A percentile compares a stretch with the other conserved stretches of the same genome.
These are phyloP conservation scores for Zanthoxylum bungeanum DNA, from an alignment of 345 rosid species.

Conservation along the genomic window DNA sequence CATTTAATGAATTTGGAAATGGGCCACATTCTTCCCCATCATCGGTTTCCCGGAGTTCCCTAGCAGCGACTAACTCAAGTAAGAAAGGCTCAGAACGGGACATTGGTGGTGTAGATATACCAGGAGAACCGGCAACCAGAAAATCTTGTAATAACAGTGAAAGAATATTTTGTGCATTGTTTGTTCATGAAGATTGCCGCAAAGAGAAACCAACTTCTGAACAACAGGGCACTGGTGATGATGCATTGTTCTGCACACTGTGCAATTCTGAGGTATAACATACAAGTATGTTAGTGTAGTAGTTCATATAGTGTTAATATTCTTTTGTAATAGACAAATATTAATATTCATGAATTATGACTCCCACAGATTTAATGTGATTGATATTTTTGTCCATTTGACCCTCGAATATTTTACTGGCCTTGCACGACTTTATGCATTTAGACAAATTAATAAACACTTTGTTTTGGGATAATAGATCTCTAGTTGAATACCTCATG, in stretches of 20 bases:
- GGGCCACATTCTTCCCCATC: constrained; percentile 69
- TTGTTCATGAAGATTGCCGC: constrained; percentile 88
- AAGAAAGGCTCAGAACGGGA: constrained; percentile 64
- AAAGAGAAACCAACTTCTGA: constrained; percentile 49
- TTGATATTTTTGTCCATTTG: background rate
- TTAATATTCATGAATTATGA: background rate
- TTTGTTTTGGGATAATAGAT: background rate
- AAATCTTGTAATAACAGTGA: constrained; percentile 43
- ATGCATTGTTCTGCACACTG: constrained; percentile 88
- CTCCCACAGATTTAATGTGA: constrained; percentile 1
- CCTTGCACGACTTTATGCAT: background rate
- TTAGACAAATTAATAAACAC: background rate
- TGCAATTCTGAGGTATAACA: constrained; percentile 90
- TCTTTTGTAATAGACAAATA: background rate
- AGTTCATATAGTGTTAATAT: background rate
- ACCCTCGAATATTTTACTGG: background rate
- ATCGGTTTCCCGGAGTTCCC: constrained; percentile 71
- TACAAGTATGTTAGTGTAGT: background rate
- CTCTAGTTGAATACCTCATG: background rate
- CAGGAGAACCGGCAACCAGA: constrained; percentile 17
- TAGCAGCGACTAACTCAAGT: constrained; percentile 59
- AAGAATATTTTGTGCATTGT: constrained; percentile 70
- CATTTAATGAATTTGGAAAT: constrained; percentile 56
- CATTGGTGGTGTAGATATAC: constrained; percentile 32
- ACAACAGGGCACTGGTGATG: constrained; percentile 58